Evolutionary conservation across 345 rosid species (phyloP).

Genomic region (Pistacia atlantica): DNA sequence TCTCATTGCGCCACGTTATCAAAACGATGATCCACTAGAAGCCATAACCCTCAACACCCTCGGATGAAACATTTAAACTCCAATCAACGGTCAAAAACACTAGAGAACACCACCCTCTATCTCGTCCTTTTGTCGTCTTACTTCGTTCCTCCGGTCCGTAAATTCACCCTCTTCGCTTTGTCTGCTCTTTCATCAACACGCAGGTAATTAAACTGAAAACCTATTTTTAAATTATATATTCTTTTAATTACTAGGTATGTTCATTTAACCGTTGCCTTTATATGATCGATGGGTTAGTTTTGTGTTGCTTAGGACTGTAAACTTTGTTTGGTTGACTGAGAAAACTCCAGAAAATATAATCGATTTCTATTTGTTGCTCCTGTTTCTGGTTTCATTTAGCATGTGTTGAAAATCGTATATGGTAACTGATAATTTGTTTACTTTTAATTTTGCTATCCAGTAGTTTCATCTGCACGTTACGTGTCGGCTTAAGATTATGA

Average conservation of each 20-base stretch:
- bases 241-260: too few relatives aligned
- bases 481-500: not conserved
- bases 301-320: not conserved
- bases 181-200: not conserved
- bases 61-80: not conserved
- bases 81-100: slow-evolving; percentile 7
- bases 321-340: slow-evolving; percentile 6
- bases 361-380: not conserved
- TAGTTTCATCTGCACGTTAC: not conserved
- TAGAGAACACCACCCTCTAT: not conserved
- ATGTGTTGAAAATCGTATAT: not conserved
- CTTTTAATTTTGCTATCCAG: not conserved
- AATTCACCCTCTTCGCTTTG: not conserved
- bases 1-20: not conserved
- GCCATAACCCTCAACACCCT: not conserved
- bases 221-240: not conserved
- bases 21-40: not conserved
- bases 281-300: not conserved
- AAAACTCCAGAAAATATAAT: not conserved
- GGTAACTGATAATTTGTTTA: not conserved
- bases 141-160: not conserved
- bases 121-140: not conserved
- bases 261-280: not conserved
- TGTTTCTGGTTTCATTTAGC: not conserved
- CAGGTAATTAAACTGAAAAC: not conserved